Conservation (phyloP, 257 asterid species). For the Rhazya stricta region DNA sequence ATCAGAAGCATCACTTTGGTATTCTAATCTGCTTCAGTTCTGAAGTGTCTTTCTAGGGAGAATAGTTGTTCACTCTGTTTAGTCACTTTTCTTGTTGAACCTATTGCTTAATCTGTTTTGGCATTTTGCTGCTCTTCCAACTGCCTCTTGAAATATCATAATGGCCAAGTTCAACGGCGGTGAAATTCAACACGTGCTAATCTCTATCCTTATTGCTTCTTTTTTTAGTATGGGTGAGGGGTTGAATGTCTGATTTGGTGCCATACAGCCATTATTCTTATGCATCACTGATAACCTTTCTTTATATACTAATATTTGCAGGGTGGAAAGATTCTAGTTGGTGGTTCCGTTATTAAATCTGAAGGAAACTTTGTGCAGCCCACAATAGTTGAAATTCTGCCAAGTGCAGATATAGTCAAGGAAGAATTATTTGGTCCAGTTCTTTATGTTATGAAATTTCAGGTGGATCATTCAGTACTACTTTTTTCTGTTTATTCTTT, state of each 20-base stretch:
- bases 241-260: neutral
- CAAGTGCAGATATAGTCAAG: constrained; percentile 68
- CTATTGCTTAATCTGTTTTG: neutral
- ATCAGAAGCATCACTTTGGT: neutral
- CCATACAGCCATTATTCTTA: neutral
- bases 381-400: constrained; percentile 78
- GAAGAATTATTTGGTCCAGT: constrained; percentile 98
- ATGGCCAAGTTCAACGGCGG: neutral
- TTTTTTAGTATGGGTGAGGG: neutral
- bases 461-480: constrained; percentile 37
- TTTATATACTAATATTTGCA: constrained; percentile 26
- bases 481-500: constrained; percentile 1
- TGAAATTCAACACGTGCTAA: neutral
- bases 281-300: neutral
- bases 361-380: constrained; percentile 93
- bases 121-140: neutral
- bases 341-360: constrained; percentile 66
- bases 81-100: neutral
- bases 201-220: neutral
- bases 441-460: constrained; percentile 88
- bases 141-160: neutral
- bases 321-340: constrained; percentile 85
- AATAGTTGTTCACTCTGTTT: neutral
- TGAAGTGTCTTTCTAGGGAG: neutral
- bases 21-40: neutral